Evolutionary conservation across 108 stramenopile species (phyloP), one percentile per base, ranked within the genome.

Genomic region (Pseudonitzschia multiseries): DNA sequence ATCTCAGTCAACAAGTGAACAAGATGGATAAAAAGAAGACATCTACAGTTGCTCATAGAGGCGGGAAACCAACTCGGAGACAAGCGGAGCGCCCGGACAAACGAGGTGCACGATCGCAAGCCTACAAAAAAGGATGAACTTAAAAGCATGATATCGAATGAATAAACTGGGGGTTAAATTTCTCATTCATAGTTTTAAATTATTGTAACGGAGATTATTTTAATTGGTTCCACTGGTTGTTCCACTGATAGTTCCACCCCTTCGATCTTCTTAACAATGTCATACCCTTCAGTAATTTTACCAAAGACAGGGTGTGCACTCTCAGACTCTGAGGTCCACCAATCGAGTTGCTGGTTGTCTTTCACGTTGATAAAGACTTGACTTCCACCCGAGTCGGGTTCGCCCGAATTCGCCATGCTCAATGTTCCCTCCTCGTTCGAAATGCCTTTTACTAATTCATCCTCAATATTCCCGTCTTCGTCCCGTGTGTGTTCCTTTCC

Each of bases 241-340:
- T 84, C 86, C 15, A 68, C 75, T 15, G 53, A 29, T 9, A 69
- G 81, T 42, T 84, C 43, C 21, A 79, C 79, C 10, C 62, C 46
- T 56, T 79, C 78, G 42, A 84, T 84, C 53, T 81, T 79, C 42
- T 83, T 79, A 2, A 81, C 69, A 33, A 86, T 75, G 56, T 84
- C 59, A 32, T 80, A 82, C 4, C 79, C 81, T 44, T 86, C 75
- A 48, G 65, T 73, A 27, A 91, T 78, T 67, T 81, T 80, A 69
- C 85, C 85, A 67, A 86, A 86, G 4, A 86, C 85, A 21, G 85
- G 85, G 68, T 86, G 85, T 0, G 80, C 75, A 56, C 77, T 79
- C 36, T 83, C 82, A 14, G 85, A 83, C 56, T 36, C 44, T 12
- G 72, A 57, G 57, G 81, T 83, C 53, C 73, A 86, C 80, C 78